phyloP scores from a whole-genome alignment of 2,329 filamentous ascomycete species.

The Raffaelea arxii region DNA sequence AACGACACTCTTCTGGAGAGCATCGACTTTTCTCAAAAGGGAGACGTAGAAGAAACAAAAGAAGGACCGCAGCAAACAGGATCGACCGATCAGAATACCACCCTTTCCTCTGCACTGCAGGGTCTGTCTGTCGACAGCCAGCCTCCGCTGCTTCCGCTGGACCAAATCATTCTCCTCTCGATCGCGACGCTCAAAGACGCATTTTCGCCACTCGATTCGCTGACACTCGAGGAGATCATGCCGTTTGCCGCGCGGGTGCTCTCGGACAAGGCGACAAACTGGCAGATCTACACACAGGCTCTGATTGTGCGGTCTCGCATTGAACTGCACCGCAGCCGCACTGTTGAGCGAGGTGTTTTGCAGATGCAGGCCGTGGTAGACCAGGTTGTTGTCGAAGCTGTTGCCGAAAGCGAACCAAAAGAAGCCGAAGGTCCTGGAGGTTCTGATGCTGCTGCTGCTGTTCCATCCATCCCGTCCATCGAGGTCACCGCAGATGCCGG shows the following conservation, averaged over 20 bases:
- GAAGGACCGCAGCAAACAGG: constrained; percentile 18
- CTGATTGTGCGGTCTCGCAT: constrained; percentile 82
- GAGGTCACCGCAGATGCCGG: constrained; percentile 28
- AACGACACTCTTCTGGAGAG: constrained; percentile 88
- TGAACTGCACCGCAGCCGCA: constrained; percentile 78
- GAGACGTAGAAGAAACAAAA: constrained; percentile 17
- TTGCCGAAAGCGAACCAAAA: constrained; percentile 7
- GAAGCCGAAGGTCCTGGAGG: too few species aligned
- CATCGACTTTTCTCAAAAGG: constrained; percentile 73
- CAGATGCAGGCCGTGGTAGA: constrained; percentile 94
- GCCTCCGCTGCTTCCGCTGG: constrained; percentile 69
- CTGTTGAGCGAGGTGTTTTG: constrained; percentile 77
- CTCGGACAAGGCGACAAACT: constrained; percentile 83
- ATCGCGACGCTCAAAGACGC: constrained; percentile 85
- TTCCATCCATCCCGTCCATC: constrained; percentile 33
- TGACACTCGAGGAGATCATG: constrained; percentile 88
- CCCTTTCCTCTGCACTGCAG: constrained; percentile 46
- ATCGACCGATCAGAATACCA: too few species aligned
- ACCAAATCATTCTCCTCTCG: constrained; percentile 83
- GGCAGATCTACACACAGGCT: constrained; percentile 95
- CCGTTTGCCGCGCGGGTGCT: constrained; percentile 86
- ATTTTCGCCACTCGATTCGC: constrained; percentile 67
- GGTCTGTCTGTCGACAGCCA: constrained; percentile 68
- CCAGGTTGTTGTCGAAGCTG: constrained; percentile 72
- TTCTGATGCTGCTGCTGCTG: too few species aligned